Conservation (phyloP, 2,329 filamentous ascomycete species). For the Magnaporthiopsis rhizophila region DNA sequence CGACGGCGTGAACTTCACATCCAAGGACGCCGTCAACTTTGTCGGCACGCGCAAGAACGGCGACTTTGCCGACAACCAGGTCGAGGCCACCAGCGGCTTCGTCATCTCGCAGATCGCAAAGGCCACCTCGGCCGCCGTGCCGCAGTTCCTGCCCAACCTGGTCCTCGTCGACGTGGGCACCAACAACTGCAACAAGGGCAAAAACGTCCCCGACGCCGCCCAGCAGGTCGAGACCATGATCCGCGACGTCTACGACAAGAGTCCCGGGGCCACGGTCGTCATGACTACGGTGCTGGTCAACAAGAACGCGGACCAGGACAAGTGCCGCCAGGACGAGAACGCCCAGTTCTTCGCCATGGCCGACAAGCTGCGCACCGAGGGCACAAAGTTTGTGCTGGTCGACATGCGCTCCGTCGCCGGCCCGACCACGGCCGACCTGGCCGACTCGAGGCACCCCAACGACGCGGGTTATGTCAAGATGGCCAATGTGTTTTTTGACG, state of each 20-base stretch:
- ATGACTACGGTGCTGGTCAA: conserved; percentile 17
- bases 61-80: conserved; percentile 9
- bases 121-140: conserved; percentile 3
- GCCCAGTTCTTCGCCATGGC: conserved; percentile 11
- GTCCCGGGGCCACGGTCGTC: conserved; percentile 17
- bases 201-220: conserved; percentile 14
- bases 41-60: conserved; percentile 10
- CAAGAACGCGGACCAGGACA: conserved; percentile 14
- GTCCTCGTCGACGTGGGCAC: conserved; percentile 16
- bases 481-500: conserved; percentile 12
- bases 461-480: conserved; percentile 11
- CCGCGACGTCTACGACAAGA: conserved; percentile 13
- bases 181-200: conserved; percentile 16
- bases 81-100: conserved; percentile 9
- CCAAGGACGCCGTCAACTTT: conserved; percentile 8
- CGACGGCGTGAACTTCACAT: conserved; percentile 5
- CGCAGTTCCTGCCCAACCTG: conserved; percentile 14
- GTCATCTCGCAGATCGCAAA: conserved; percentile 8
- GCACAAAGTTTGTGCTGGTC: conserved; percentile 13
- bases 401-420: conserved; percentile 15
- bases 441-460: conserved; percentile 11
- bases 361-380: conserved; percentile 8
- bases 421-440: conserved; percentile 11
- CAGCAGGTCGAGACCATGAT: conserved; percentile 15
- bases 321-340: conserved; percentile 14